Percentiles rank a stretch among this genome's conserved stretches.
These are phyloP conservation scores for Debaryomycetaceae sp. DNA, from an alignment of 1,139 yeast genomes.

Conservation along the genomic window DNA sequence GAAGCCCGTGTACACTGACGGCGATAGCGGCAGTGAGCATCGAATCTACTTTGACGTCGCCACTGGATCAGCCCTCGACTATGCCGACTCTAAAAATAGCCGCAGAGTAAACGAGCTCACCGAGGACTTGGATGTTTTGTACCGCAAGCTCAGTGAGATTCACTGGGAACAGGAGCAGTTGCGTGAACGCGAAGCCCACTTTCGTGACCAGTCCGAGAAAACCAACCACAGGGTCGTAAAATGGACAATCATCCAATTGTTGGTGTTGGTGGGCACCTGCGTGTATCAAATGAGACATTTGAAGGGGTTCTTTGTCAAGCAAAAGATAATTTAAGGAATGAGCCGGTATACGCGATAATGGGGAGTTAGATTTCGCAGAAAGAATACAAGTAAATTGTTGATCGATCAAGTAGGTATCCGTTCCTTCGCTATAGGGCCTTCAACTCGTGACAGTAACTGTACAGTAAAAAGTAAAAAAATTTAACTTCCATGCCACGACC, in stretches of 20 bases:
- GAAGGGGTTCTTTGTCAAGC: conserved; percentile 42
- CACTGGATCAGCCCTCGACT: conserved; percentile 37
- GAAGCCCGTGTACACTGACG: conserved; percentile 31
- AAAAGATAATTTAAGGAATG: conserved; percentile 35
- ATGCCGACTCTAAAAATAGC: conserved; percentile 37
- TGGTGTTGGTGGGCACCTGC: conserved; percentile 39
- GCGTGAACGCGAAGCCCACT: conserved; percentile 37
- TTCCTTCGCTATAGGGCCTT: too few species aligned
- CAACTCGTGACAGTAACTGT: too few species aligned
- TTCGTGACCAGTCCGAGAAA: conserved; percentile 37
- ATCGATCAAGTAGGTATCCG: neutral
- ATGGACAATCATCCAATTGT: conserved; percentile 36
- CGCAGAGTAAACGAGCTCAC: conserved; percentile 35
- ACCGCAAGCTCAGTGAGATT: conserved; percentile 31
- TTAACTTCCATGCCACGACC: too few species aligned
- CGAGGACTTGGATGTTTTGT: conserved; percentile 25
- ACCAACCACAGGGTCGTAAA: conserved; percentile 36
- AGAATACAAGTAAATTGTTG: neutral
- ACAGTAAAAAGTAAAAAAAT: too few species aligned
- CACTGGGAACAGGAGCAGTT: conserved; percentile 37
- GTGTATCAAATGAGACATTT: conserved; percentile 39
- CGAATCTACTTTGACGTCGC: conserved; percentile 37
- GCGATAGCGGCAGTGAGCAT: conserved; percentile 22
- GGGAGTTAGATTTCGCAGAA: neutral
- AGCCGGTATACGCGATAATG: too few species aligned